A percentile compares a stretch with the other conserved stretches of the same genome.
phyloP scores from a whole-genome alignment of 768 basidiomycete species.

The Kwoniella shandongensis region DNA sequence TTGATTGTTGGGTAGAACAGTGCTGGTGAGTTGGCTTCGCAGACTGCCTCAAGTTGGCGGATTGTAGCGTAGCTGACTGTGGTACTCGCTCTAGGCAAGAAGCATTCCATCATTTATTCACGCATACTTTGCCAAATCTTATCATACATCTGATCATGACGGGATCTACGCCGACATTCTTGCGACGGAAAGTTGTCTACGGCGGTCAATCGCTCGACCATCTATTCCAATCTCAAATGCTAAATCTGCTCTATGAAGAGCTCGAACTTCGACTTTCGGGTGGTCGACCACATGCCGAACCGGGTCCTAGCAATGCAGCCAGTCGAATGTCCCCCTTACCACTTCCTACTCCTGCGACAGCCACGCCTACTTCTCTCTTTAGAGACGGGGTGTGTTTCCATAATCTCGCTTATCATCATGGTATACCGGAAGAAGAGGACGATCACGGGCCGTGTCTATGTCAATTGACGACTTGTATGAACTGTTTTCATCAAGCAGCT shows the following conservation, averaged over 20 bases:
- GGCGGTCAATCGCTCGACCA: constrained; percentile 48
- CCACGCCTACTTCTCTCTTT: constrained; percentile 8
- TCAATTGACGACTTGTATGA: constrained; percentile 42
- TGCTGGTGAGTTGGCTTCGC: constrained; percentile 46
- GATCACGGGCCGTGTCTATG: constrained; percentile 45
- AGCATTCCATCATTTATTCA: constrained; percentile 52
- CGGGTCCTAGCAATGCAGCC: constrained; percentile 22
- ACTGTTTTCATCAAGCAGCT: constrained; percentile 35
- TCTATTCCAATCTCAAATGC: constrained; percentile 47
- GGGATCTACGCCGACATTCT: constrained; percentile 43
- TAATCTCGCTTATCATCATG: constrained; percentile 45
- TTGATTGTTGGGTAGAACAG: constrained; percentile 53
- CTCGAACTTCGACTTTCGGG: constrained; percentile 49
- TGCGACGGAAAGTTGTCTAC: constrained; percentile 50
- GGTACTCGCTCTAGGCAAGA: constrained; percentile 40
- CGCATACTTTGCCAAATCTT: constrained; percentile 45
- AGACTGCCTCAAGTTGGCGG: neutral
- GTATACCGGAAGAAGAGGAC: constrained; percentile 41
- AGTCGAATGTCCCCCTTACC: constrained; percentile 11
- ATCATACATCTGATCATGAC: constrained; percentile 51
- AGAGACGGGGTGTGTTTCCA: constrained; percentile 52
- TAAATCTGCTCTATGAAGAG: constrained; percentile 45
- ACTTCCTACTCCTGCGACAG: constrained; percentile 10
- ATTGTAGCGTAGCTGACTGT: neutral
- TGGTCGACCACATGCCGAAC: constrained; percentile 32